phyloP scores from a whole-genome alignment of 352 stramenopile species.

The Phytopythium sindhum region DNA sequence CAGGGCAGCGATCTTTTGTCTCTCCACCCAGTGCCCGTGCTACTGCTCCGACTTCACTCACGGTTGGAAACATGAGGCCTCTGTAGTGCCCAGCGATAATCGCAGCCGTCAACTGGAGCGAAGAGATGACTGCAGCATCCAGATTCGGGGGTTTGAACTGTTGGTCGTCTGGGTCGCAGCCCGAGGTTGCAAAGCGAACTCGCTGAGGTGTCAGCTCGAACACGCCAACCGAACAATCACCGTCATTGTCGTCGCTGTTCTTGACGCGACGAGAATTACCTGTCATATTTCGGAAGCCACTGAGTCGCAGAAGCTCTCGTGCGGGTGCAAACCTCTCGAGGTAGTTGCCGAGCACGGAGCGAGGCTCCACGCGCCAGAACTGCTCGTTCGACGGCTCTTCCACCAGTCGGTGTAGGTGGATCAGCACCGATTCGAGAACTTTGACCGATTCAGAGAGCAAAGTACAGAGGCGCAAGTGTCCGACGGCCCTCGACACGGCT shows the following conservation, averaged over 20 bases:
- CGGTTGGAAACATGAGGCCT: constrained; percentile 23
- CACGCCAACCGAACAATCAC: background rate
- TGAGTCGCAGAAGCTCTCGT: constrained; percentile 31
- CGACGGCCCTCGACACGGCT: constrained; percentile 32
- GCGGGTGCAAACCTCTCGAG: constrained; percentile 19
- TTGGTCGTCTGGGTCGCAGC: background rate
- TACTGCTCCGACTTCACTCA: constrained; percentile 57
- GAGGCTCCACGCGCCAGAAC: constrained; percentile 28
- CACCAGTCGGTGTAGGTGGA: constrained; percentile 25
- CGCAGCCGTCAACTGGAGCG: constrained; percentile 32
- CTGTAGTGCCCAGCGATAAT: constrained; percentile 49
- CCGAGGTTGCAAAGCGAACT: constrained; percentile 40
- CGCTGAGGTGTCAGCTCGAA: constrained; percentile 35
- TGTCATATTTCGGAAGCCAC: constrained; percentile 27
- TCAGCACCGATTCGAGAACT: constrained; percentile 29
- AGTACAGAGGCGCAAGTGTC: constrained; percentile 30
- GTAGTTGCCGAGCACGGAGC: constrained; percentile 18
- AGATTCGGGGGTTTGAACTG: constrained; percentile 13
- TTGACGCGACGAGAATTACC: background rate
- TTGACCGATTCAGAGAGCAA: constrained; percentile 14
- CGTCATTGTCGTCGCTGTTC: background rate
- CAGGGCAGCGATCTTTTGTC: constrained; percentile 3
- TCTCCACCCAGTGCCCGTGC: constrained; percentile 28
- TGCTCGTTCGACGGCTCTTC: constrained; percentile 37
- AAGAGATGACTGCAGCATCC: constrained; percentile 22